Evolutionary conservation across 768 basidiomycete species (phyloP).

Genomic region (Amanita phalloides): DNA sequence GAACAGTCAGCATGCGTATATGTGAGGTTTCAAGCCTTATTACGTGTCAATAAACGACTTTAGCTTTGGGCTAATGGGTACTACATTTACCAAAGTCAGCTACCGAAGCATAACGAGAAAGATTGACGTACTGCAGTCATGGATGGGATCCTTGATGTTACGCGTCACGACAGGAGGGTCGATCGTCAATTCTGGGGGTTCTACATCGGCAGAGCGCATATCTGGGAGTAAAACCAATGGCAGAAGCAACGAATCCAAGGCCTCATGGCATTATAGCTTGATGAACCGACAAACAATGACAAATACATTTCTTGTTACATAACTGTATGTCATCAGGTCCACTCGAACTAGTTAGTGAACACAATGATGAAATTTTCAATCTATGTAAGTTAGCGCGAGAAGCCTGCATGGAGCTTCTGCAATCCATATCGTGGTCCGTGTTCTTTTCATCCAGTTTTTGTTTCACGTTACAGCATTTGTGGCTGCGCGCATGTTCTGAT

Average conservation of each 20-base stretch:
- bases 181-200: not conserved
- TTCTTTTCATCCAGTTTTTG: no score
- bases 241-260: not conserved
- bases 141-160: slow-evolving; percentile 24
- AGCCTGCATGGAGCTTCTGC: no score
- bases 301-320: no score
- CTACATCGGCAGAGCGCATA: not conserved
- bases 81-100: slow-evolving; percentile 12
- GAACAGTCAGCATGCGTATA: slow-evolving; percentile 6
- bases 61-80: slow-evolving; percentile 24
- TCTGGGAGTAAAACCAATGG: not conserved
- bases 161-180: slow-evolving; percentile 3
- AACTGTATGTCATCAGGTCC: no score
- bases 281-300: no score
- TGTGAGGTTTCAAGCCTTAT: slow-evolving; percentile 11
- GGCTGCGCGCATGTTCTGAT: no score
- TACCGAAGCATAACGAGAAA: slow-evolving; percentile 4
- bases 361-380: no score
- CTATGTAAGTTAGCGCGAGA: no score
- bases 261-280: not conserved
- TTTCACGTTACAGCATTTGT: no score
- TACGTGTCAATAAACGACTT: slow-evolving; percentile 61
- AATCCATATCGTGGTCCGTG: no score
- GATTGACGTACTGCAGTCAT: slow-evolving; percentile 22
- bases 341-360: no score